These are phyloP conservation scores for Scleroderma bovista DNA, from an alignment of 768 basidiomycete genomes.

Conservation along the genomic window DNA sequence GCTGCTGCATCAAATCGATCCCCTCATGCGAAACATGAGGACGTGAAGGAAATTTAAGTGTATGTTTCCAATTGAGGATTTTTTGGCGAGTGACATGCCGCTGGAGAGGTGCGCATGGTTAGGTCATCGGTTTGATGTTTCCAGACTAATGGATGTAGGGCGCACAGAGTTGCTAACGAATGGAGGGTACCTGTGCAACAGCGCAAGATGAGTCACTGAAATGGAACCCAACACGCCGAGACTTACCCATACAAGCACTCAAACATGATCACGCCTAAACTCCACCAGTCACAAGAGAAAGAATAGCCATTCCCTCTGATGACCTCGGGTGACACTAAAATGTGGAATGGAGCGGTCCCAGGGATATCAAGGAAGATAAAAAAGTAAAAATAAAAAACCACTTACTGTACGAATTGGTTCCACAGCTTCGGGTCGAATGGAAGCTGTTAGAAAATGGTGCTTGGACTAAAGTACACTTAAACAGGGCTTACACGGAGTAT, in stretches of 20 bases:
- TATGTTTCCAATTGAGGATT: conserved; percentile 92
- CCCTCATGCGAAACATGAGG: conserved; percentile 86
- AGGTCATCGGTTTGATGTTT: conserved; percentile 14
- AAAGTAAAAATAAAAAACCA: conserved; percentile 5
- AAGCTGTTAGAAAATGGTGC: conserved; percentile 17
- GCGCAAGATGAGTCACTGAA: conserved; percentile 17
- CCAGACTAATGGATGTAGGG: conserved; percentile 11
- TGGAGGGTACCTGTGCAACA: conserved; percentile 70
- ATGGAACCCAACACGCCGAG: conserved; percentile 24
- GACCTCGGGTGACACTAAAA: conserved; percentile 82
- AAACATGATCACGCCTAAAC: conserved; percentile 93
- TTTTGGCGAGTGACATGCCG: conserved; percentile 94
- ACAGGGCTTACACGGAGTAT: conserved; percentile 72
- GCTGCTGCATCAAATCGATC: conserved; percentile 78
- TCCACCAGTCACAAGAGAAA: conserved; percentile 98
- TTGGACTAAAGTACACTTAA: conserved; percentile 11
- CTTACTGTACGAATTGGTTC: conserved; percentile 84
- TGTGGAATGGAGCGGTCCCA: conserved; percentile 15
- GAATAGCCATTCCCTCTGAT: conserved; percentile 90
- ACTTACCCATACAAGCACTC: conserved; percentile 89
- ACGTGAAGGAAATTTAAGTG: conserved; percentile 79
- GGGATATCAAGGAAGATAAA: conserved; percentile 20
- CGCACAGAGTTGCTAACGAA: conserved; percentile 92
- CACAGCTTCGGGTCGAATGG: conserved; percentile 52
- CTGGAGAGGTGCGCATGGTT: conserved; percentile 32